These are phyloP conservation scores for Elaphomyces granulatus DNA, from an alignment of 495 filamentous ascomycete genomes.

Conservation along the genomic window DNA sequence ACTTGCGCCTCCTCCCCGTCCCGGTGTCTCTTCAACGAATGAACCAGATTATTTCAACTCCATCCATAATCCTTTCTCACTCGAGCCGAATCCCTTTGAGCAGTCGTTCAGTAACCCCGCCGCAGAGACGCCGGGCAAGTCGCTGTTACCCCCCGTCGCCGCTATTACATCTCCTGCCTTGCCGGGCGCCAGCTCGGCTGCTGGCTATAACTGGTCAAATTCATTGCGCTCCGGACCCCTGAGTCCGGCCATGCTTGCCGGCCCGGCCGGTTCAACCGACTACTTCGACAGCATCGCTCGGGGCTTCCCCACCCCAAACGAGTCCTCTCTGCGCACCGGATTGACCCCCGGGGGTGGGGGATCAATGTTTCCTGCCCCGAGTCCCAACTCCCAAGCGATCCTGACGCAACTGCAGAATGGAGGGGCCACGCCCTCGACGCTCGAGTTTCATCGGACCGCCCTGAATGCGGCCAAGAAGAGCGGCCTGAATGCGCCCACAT, in stretches of 20 bases:
- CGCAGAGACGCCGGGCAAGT: conserved; percentile 75
- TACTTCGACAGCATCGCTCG: conserved; percentile 71
- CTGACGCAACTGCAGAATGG: conserved; percentile 67
- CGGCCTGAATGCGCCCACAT: conserved; percentile 31
- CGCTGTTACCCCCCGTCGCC: conserved; percentile 80
- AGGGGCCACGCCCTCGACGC: conserved; percentile 71
- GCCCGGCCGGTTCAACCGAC: conserved; percentile 60
- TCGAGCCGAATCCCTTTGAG: conserved; percentile 95
- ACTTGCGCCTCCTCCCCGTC: conserved; percentile 70
- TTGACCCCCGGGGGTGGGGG: conserved; percentile 91
- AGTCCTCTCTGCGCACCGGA: conserved; percentile 83
- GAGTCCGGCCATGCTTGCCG: conserved; percentile 95
- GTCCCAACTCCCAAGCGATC: conserved; percentile 70
- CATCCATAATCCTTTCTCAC: conserved; percentile 48
- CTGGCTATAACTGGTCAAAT: conserved; percentile 63
- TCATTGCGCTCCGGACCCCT: conserved; percentile 83
- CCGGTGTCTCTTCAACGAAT: conserved; percentile 37
- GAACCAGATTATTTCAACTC: conserved; percentile 67
- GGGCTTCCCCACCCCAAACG: conserved; percentile 92
- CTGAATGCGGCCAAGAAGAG: conserved; percentile 60
- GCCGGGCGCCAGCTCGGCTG: conserved; percentile 51
- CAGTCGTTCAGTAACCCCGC: conserved; percentile 69
- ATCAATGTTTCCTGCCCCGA: conserved; percentile 92
- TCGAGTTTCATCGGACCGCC: conserved; percentile 92
- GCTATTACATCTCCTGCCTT: conserved; percentile 82